Conservation (phyloP, 2,329 filamentous ascomycete species). For the Scedosporium minutisporum region DNA sequence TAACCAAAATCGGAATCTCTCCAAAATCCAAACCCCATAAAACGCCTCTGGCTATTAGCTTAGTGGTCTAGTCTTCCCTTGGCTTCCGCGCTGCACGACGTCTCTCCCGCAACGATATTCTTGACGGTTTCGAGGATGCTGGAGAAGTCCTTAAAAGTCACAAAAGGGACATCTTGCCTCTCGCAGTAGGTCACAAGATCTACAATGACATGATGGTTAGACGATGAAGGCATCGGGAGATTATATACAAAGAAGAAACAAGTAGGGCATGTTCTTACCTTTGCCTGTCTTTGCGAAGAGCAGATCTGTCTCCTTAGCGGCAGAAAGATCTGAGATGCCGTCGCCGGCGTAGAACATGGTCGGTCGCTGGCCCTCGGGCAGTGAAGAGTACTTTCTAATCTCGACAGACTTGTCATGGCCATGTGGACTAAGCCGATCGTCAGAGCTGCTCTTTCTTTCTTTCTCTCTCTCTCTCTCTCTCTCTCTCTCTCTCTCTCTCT, state of each 20-base stretch:
- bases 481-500: background rate
- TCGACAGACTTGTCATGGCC: slow-evolving; percentile 97
- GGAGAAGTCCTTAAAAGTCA: slow-evolving; percentile 75
- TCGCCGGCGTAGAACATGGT: slow-evolving; percentile 92
- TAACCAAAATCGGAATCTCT: background rate
- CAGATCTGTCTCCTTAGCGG: slow-evolving; percentile 84
- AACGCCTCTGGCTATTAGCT: background rate
- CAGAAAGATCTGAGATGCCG: slow-evolving; percentile 84
- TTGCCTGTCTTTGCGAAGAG: slow-evolving; percentile 88
- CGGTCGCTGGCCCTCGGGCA: slow-evolving; percentile 59
- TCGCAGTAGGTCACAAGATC: slow-evolving; percentile 85
- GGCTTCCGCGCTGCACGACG: slow-evolving; percentile 47
- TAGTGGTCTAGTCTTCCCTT: slow-evolving; percentile 3
- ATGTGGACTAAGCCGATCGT: slow-evolving; percentile 48
- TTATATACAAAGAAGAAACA: background rate
- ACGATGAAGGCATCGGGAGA: background rate
- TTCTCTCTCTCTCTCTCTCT: background rate
- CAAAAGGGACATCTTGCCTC: slow-evolving; percentile 75
- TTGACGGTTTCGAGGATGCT: slow-evolving; percentile 68
- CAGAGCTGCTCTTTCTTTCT: background rate
- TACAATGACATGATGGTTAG: slow-evolving; percentile 22
- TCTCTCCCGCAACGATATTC: slow-evolving; percentile 65
- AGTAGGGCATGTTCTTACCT: slow-evolving; percentile 34
- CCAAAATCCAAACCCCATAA: background rate
- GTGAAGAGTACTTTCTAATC: slow-evolving; percentile 73